phyloP scores from a whole-genome alignment of 78 protist species.

The Acrasis kona region DNA sequence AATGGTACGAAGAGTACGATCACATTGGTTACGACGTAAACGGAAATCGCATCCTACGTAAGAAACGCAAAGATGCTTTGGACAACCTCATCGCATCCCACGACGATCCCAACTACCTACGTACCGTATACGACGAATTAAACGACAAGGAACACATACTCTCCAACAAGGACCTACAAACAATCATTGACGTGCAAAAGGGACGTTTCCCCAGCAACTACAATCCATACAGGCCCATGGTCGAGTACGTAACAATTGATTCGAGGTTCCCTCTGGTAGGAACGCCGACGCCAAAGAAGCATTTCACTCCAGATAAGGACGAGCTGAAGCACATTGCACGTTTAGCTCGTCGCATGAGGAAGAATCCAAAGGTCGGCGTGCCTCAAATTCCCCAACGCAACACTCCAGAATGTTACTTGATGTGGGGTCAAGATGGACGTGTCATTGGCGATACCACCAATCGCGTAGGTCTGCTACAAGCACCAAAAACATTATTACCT shows the following conservation, averaged over 20 bases:
- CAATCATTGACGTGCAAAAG: constrained; percentile 50
- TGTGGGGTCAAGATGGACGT: neutral
- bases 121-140: constrained; percentile 64
- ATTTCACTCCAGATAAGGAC: neutral
- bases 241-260: constrained; percentile 5
- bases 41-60: constrained; percentile 74
- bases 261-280: neutral
- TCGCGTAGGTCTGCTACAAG: neutral
- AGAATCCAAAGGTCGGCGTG: neutral
- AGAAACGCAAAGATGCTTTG: constrained; percentile 43
- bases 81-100: constrained; percentile 44
- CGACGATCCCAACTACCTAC: constrained; percentile 40
- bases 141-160: constrained; percentile 58
- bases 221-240: constrained; percentile 15
- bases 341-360: neutral
- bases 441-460: neutral
- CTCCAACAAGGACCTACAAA: constrained; percentile 54
- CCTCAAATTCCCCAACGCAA: neutral
- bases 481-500: constrained; percentile 45
- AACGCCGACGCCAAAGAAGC: neutral
- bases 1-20: constrained; percentile 88
- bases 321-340: neutral
- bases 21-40: constrained; percentile 92
- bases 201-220: neutral
- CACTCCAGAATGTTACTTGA: neutral